phyloP scores from a whole-genome alignment of 805 yeast species.

The Starmerella tilneyi region DNA sequence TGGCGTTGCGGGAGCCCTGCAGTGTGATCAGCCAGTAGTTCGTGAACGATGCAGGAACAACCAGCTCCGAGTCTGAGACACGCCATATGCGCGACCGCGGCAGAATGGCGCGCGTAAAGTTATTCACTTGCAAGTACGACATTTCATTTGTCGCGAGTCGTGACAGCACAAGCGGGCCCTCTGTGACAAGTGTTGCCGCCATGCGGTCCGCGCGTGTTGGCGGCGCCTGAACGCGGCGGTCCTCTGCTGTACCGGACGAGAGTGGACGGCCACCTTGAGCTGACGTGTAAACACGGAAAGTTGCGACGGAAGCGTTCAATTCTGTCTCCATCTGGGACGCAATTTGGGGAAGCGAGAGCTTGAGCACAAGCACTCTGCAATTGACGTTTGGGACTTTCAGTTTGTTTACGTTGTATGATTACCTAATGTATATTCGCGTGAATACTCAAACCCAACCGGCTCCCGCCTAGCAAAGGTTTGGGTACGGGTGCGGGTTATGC shows the following conservation, averaged over 20 bases:
- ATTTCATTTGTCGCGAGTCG: constrained; percentile 24
- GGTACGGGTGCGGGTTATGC: too few species aligned
- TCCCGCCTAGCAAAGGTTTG: too few species aligned
- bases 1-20: constrained; percentile 10
- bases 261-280: neutral
- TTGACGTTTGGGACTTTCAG: too few species aligned
- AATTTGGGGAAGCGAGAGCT: too few species aligned
- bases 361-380: too few species aligned
- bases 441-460: too few species aligned
- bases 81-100: constrained; percentile 26
- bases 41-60: constrained; percentile 23
- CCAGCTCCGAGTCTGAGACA: constrained; percentile 15
- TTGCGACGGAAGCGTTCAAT: constrained; percentile 19
- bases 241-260: neutral
- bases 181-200: constrained; percentile 22
- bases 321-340: constrained; percentile 12
- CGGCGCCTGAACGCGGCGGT: constrained; percentile 2
- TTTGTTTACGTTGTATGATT: neutral
- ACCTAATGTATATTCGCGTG: neutral
- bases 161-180: constrained; percentile 22
- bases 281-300: constrained; percentile 18
- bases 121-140: constrained; percentile 24
- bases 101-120: constrained; percentile 25
- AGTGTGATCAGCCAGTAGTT: constrained; percentile 24
- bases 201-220: constrained; percentile 17